Percentiles rank a stretch among this genome's conserved stretches.
Evolutionary conservation across 768 basidiomycete genomes (phyloP).

Genomic region (Tephrocybe rancida): DNA sequence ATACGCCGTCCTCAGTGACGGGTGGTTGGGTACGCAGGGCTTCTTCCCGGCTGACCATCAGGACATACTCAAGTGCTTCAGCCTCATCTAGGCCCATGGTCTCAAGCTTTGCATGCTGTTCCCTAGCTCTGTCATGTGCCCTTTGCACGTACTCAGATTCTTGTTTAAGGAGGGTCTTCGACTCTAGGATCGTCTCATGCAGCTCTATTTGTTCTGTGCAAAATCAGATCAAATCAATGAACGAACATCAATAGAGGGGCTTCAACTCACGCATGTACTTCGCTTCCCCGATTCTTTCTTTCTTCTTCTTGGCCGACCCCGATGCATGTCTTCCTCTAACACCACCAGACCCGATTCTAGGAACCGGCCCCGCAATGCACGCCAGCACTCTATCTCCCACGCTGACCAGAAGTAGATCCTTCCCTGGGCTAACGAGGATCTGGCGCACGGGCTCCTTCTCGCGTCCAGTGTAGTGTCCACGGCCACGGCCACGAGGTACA

Average conservation of each 20-base stretch:
- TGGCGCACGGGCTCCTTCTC: slow-evolving; percentile 51
- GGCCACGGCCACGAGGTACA: slow-evolving; percentile 31
- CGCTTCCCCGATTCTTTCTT: slow-evolving; percentile 27
- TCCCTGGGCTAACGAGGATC: slow-evolving; percentile 56
- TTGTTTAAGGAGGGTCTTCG: slow-evolving; percentile 49
- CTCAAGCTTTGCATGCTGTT: slow-evolving; percentile 58
- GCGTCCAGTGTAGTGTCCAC: slow-evolving; percentile 20
- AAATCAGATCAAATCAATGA: slow-evolving; percentile 8
- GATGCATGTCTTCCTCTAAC: slow-evolving; percentile 33
- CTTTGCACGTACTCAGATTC: slow-evolving; percentile 42
- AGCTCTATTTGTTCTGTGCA: slow-evolving; percentile 64
- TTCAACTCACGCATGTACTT: slow-evolving; percentile 50
- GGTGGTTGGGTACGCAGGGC: slow-evolving; percentile 28
- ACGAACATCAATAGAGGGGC: neutral
- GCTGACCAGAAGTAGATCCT: slow-evolving; percentile 56
- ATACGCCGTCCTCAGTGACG: slow-evolving; percentile 52
- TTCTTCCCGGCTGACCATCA: slow-evolving; percentile 88
- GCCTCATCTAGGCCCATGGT: slow-evolving; percentile 71
- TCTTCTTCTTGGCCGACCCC: slow-evolving; percentile 33
- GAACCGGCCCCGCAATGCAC: slow-evolving; percentile 62
- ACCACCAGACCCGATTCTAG: slow-evolving; percentile 29
- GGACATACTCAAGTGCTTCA: slow-evolving; percentile 76
- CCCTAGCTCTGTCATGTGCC: slow-evolving; percentile 50
- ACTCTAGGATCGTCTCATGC: slow-evolving; percentile 63
- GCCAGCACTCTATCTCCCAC: slow-evolving; percentile 66